Evolutionary conservation across 768 basidiomycete species (phyloP).

Genomic region (Mrakia frigida): DNA sequence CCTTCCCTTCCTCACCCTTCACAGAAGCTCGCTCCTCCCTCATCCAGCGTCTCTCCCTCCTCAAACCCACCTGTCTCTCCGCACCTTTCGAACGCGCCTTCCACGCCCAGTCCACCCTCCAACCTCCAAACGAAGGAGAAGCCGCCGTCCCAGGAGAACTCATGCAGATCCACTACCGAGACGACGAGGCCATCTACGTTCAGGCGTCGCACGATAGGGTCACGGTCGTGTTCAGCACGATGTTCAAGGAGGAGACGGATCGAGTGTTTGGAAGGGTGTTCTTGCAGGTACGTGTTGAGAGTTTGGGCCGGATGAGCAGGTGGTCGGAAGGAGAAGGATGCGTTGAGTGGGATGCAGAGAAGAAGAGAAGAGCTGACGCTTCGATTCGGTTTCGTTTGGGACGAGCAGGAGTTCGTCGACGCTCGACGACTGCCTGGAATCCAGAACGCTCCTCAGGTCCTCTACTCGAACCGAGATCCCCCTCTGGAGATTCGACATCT

Average conservation of each 20-base stretch:
- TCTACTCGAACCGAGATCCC: constrained; percentile 89
- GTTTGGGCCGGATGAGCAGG: neutral
- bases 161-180: constrained; percentile 90
- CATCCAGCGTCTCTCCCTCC: constrained; percentile 70
- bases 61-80: constrained; percentile 89
- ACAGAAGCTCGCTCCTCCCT: constrained; percentile 73
- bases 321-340: neutral
- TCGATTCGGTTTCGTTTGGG: constrained; percentile 24
- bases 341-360: neutral
- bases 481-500: constrained; percentile 93
- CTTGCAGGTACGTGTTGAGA: constrained; percentile 66
- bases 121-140: constrained; percentile 49
- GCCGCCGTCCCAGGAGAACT: constrained; percentile 63
- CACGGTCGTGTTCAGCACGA: constrained; percentile 93
- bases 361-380: neutral
- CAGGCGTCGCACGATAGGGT: constrained; percentile 91
- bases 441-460: constrained; percentile 94
- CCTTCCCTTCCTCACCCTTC: neutral
- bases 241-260: constrained; percentile 96
- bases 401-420: constrained; percentile 88
- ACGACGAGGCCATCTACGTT: constrained; percentile 94
- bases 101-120: constrained; percentile 69
- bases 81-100: constrained; percentile 92
- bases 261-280: constrained; percentile 97
- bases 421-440: constrained; percentile 87